Percentiles rank a stretch among this genome's conserved stretches.
Conservation (phyloP, 768 basidiomycete genomes). For the Podaxis pistillaris region DNA sequence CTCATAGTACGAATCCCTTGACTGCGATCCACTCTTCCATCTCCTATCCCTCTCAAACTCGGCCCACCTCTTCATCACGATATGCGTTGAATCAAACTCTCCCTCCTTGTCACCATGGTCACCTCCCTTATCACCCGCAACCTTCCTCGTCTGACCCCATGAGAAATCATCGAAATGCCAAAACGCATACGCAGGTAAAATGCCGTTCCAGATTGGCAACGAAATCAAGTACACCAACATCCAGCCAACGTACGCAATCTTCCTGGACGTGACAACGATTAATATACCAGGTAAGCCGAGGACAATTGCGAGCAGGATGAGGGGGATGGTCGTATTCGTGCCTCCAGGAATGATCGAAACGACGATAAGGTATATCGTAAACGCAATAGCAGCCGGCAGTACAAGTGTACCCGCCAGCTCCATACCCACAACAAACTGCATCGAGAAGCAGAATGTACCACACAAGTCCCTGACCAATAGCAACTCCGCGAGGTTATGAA, state of each 20-base stretch:
- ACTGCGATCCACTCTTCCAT: slow-evolving; percentile 86
- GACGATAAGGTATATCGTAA: slow-evolving; percentile 93
- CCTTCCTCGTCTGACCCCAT: slow-evolving; percentile 92
- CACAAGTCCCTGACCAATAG: slow-evolving; percentile 96
- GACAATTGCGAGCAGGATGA: slow-evolving; percentile 89
- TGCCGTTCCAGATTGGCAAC: slow-evolving; percentile 95
- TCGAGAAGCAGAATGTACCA: slow-evolving; percentile 99
- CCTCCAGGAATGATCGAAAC: slow-evolving; percentile 81
- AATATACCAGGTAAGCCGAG: slow-evolving; percentile 94
- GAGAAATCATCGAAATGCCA: slow-evolving; percentile 99
- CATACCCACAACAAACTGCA: slow-evolving; percentile 99
- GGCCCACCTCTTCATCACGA: slow-evolving; percentile 99
- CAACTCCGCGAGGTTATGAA: slow-evolving; percentile 96
- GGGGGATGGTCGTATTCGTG: slow-evolving; percentile 80
- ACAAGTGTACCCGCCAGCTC: slow-evolving; percentile 96
- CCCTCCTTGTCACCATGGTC: slow-evolving; percentile 94
- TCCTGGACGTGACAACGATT: slow-evolving; percentile 94
- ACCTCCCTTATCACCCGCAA: slow-evolving; percentile 67
- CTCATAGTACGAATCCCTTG: slow-evolving; percentile 74
- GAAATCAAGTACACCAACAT: slow-evolving; percentile 93
- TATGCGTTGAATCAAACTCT: slow-evolving; percentile 93
- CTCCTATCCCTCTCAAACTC: slow-evolving; percentile 96
- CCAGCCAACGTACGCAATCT: slow-evolving; percentile 95
- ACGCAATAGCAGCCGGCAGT: slow-evolving; percentile 94
- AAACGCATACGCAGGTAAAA: slow-evolving; percentile 94